These are phyloP conservation scores for Pseudocohnilembus persalinus DNA, from an alignment of 169 alveolate species.

Conservation along the genomic window DNA sequence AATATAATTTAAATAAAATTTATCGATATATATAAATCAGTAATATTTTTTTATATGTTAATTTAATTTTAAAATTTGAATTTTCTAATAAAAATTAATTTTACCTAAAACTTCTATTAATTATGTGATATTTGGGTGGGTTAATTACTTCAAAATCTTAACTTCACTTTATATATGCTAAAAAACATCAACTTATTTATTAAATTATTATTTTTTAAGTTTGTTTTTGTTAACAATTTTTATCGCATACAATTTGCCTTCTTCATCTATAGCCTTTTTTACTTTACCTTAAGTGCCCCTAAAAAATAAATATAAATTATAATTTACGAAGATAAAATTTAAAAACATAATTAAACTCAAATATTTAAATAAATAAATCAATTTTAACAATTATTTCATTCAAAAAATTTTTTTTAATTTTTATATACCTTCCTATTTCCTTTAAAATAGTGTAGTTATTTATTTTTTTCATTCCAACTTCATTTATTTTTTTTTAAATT, in stretches of 20 bases:
- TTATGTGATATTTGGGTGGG: background rate
- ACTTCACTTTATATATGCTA: background rate
- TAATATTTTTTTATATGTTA: too few species aligned
- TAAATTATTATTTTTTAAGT: background rate
- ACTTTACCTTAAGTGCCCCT: background rate
- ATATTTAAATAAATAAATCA: too few species aligned
- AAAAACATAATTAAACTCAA: too few species aligned
- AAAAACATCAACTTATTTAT: background rate
- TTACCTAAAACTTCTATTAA: background rate
- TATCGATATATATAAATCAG: too few species aligned
- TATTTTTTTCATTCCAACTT: background rate
- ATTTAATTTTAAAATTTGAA: too few species aligned
- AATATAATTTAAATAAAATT: too few species aligned
- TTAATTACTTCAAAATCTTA: too few species aligned
- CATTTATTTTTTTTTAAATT: background rate
- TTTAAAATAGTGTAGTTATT: background rate
- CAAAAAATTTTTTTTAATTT: background rate
- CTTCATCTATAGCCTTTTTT: background rate
- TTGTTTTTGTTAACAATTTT: background rate
- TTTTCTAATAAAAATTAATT: too few species aligned
- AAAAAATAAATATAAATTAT: too few species aligned
- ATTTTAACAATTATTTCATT: too few species aligned
- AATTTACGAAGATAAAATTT: too few species aligned
- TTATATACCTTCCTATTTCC: background rate
- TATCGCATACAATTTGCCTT: background rate